A percentile compares a stretch with the other conserved stretches of the same genome.
phyloP scores from a whole-genome alignment of 2,329 filamentous ascomycete species.

The Cytospora mali region DNA sequence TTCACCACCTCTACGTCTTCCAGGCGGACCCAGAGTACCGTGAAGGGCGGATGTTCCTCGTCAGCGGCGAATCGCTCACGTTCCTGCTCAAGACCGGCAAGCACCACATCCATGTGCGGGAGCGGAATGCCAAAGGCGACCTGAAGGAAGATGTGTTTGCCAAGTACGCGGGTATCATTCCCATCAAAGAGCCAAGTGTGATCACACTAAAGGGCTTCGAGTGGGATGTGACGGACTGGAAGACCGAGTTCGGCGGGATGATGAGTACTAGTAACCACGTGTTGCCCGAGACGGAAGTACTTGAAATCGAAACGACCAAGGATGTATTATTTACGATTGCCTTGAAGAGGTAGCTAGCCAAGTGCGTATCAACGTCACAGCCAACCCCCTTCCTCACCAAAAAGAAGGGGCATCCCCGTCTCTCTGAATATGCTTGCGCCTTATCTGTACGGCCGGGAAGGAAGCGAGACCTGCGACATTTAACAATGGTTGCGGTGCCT shows the following conservation, averaged over 20 bases:
- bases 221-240: conserved; percentile 88
- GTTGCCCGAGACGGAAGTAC: conserved; percentile 56
- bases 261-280: conserved; percentile 84
- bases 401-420: too few species aligned
- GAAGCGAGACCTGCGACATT: not conserved
- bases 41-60: conserved; percentile 69
- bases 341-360: conserved; percentile 41
- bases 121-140: conserved; percentile 35
- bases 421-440: too few species aligned
- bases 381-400: not conserved
- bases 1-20: conserved; percentile 79
- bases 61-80: conserved; percentile 79
- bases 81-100: conserved; percentile 73
- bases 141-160: conserved; percentile 60
- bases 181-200: conserved; percentile 74
- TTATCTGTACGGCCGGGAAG: too few species aligned
- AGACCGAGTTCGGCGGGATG: conserved; percentile 72
- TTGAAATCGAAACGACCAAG: conserved; percentile 64
- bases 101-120: conserved; percentile 68
- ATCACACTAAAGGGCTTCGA: conserved; percentile 81
- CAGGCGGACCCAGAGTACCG: conserved; percentile 53
- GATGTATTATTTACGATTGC: conserved; percentile 78
- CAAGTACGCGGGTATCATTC: conserved; percentile 83
- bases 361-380: not conserved
- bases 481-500: not conserved